Conservation (phyloP, 768 basidiomycete genomes). For the Lentinus brumalis region DNA sequence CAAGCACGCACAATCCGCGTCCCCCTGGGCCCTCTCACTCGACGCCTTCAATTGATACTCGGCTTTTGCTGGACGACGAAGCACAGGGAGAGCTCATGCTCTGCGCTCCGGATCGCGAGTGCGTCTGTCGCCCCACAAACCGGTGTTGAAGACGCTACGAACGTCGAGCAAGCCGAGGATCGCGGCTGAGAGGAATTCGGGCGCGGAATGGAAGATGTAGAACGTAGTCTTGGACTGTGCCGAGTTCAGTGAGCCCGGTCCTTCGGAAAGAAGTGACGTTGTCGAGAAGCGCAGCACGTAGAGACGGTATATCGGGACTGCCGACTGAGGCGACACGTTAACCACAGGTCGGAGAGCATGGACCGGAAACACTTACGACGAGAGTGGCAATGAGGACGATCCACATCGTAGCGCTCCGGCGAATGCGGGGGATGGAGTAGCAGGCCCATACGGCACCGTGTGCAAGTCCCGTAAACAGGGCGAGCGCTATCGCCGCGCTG, state of each 20-base stretch:
- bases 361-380: slow-evolving; percentile 5
- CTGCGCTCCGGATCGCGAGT: not conserved
- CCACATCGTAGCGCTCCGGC: not conserved
- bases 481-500: slow-evolving; percentile 3
- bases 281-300: slow-evolving; percentile 14
- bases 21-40: too few species aligned
- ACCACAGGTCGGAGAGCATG: not conserved
- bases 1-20: too few species aligned
- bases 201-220: slow-evolving; percentile 22
- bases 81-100: too few species aligned
- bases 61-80: too few species aligned
- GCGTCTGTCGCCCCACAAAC: slow-evolving; percentile 8
- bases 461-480: not conserved
- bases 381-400: slow-evolving; percentile 1
- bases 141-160: slow-evolving; percentile 15
- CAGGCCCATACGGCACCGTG: slow-evolving; percentile 1
- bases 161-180: slow-evolving; percentile 15
- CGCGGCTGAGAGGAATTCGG: slow-evolving; percentile 16
- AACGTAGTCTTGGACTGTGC: slow-evolving; percentile 11
- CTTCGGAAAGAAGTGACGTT: slow-evolving; percentile 13
- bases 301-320: slow-evolving; percentile 17
- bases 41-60: too few species aligned
- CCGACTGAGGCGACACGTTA: not conserved
- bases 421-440: slow-evolving; percentile 12
- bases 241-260: slow-evolving; percentile 16